A percentile compares a stretch with the other conserved stretches of the same genome.
phyloP scores from a whole-genome alignment of 805 yeast genomes.

The Starmerella sirachaensis region DNA sequence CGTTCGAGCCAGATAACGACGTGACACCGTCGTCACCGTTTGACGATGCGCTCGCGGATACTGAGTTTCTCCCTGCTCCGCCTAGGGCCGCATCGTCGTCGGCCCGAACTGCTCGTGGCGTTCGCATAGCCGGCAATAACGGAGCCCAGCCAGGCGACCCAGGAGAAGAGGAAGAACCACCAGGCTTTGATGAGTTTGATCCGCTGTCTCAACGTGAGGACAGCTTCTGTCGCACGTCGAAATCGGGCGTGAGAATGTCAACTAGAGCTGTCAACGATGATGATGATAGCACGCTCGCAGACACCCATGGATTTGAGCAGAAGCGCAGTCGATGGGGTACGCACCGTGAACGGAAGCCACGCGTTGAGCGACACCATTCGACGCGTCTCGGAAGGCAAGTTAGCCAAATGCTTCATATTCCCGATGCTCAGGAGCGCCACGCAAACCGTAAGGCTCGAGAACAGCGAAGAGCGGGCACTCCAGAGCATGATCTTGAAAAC shows the following conservation, averaged over 20 bases:
- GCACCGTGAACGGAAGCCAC: slow-evolving; percentile 43
- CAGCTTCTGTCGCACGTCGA: not conserved
- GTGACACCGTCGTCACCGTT: slow-evolving; percentile 15
- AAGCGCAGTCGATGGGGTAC: slow-evolving; percentile 58
- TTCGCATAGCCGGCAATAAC: slow-evolving; percentile 13
- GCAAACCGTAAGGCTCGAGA: not conserved
- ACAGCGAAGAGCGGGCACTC: not conserved
- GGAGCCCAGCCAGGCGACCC: slow-evolving; percentile 9
- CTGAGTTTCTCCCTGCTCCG: slow-evolving; percentile 15
- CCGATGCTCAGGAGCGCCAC: not conserved
- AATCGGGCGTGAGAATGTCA: not conserved
- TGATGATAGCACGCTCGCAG: slow-evolving; percentile 13
- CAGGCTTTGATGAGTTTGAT: slow-evolving; percentile 3
- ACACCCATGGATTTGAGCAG: slow-evolving; percentile 9
- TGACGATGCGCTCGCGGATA: slow-evolving; percentile 19
- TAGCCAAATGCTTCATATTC: slow-evolving; percentile 16
- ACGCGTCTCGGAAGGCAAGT: slow-evolving; percentile 16
- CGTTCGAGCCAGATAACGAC: slow-evolving; percentile 11
- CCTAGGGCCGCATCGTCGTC: slow-evolving; percentile 17
- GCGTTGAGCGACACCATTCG: slow-evolving; percentile 2
- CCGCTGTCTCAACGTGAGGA: not conserved
- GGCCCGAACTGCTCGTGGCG: slow-evolving; percentile 16
- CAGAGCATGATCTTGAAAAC: not conserved
- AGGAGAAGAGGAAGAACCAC: not conserved
- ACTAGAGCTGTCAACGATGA: slow-evolving; percentile 2